Evolutionary conservation across 2,329 filamentous ascomycete genomes (phyloP), one percentile per base, ranked within the genome.

Genomic region (Verticillium nonalfalfae): DNA sequence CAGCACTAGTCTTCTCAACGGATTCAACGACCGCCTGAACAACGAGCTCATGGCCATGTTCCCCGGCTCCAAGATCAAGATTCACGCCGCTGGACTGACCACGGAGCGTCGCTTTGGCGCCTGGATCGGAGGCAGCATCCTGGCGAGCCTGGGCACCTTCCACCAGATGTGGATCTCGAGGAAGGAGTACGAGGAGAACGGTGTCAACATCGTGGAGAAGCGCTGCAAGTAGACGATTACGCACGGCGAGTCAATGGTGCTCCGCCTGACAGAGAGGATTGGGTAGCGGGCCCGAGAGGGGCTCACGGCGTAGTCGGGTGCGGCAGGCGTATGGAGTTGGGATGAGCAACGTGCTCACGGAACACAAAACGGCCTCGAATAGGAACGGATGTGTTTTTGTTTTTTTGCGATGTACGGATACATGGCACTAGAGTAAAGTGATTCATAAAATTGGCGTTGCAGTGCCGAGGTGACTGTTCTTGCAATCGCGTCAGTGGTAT

Each of bases 151-250:
- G 77, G 96, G 96, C 10, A 97, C 93, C 14, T 99, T 99, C 78
- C 95, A 99, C 79, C 95, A 99, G 80, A 94, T 99, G 90, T 99
- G 95, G 95, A 96, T 99, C 69, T 94, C 90, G 31, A 91, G 88
- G 76, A 96, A 97, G 81, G 95, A 99, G 79, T 98, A 97, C 70
- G 93, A 97, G 66, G 96, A 99, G 81, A 93, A 97, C 74, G 95
- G 95, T 1, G 81, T 88, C 6, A 86, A 86, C 66, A 93, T 98
- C 68, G 91, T 98, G 55, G 94, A 98, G 82, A 97, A 97, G 85
- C 84, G 94, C 70, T 98, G 94, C 84, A 96, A 97, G 80, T 98
- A 79, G 50, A 39, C 31, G 11, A 52, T 18, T n/a, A 18, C 45
- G 18, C 45, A 26, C 1, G 45, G 18, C 18, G 18, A 52, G 15